Conservation (phyloP, 2,329 filamentous ascomycete species). For the Talaromyces sp. region DNA sequence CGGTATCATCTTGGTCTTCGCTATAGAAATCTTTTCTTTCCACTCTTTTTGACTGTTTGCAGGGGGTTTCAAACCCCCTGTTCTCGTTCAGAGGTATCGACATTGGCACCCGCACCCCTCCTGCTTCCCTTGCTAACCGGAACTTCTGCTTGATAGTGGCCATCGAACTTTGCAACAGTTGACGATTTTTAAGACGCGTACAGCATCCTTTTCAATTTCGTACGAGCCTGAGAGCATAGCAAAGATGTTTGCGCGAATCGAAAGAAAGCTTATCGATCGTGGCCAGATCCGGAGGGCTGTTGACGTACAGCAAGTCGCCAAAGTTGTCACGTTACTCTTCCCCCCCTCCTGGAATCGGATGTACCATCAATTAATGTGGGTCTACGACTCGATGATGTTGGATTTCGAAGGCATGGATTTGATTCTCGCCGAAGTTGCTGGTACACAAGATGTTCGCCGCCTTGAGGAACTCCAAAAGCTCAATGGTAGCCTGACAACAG, state of each 20-base stretch:
- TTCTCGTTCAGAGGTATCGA: no score
- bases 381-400: not conserved
- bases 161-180: no score
- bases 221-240: not conserved
- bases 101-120: no score
- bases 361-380: not conserved
- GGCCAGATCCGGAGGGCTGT: not conserved
- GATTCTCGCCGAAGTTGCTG: not conserved
- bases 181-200: no score
- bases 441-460: not conserved
- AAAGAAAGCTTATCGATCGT: not conserved
- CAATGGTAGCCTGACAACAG: not conserved
- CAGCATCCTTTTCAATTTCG: no score
- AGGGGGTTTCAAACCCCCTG: no score
- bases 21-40: no score
- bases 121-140: no score
- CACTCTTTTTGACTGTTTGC: no score
- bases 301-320: not conserved
- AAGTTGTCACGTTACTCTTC: not conserved
- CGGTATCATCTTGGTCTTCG: no score
- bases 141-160: no score
- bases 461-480: not conserved
- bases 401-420: not conserved
- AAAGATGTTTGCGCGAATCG: conserved; percentile 4
- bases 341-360: not conserved